phyloP scores from a whole-genome alignment of 2,329 filamentous ascomycete genomes.

The Ceratocystis smalleyi region DNA sequence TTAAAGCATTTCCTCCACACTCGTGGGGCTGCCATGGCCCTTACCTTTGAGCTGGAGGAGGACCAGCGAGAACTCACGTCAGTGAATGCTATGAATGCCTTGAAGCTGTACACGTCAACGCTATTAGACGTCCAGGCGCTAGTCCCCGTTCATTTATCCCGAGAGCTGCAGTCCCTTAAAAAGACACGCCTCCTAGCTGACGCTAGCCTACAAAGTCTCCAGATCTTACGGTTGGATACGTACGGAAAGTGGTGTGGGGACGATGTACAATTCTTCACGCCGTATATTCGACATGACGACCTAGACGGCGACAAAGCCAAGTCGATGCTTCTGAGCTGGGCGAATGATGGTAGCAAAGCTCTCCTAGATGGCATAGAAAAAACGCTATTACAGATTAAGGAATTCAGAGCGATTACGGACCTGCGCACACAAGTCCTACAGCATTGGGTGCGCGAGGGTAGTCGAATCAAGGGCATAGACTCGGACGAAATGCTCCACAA shows the following conservation, averaged over 20 bases:
- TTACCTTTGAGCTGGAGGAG: conserved; percentile 39
- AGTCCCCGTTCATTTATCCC: conserved; percentile 55
- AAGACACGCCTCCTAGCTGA: conserved; percentile 58
- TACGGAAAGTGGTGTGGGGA: conserved; percentile 67
- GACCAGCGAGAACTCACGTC: conserved; percentile 27
- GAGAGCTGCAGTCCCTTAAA: conserved; percentile 54
- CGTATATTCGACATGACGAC: conserved; percentile 73
- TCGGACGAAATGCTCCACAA: conserved; percentile 51
- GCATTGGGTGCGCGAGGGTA: conserved; percentile 58
- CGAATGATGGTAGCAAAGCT: conserved; percentile 41
- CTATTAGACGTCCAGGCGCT: conserved; percentile 62
- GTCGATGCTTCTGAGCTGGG: conserved; percentile 49
- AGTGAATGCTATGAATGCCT: conserved; percentile 43
- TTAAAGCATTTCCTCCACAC: conserved; percentile 63
- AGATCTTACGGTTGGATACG: conserved; percentile 61
- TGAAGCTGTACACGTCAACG: conserved; percentile 62
- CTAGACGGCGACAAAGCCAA: conserved; percentile 44
- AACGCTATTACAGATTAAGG: conserved; percentile 42
- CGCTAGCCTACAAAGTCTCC: conserved; percentile 44
- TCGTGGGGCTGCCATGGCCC: conserved; percentile 51
- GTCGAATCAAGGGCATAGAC: conserved; percentile 49
- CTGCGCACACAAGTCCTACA: conserved; percentile 56
- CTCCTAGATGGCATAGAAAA: conserved; percentile 47
- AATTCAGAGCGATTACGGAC: conserved; percentile 54
- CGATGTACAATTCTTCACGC: conserved; percentile 71